These are phyloP conservation scores for Jaminaea rosea DNA, from an alignment of 1,284 basidiomycete species.

Conservation along the genomic window DNA sequence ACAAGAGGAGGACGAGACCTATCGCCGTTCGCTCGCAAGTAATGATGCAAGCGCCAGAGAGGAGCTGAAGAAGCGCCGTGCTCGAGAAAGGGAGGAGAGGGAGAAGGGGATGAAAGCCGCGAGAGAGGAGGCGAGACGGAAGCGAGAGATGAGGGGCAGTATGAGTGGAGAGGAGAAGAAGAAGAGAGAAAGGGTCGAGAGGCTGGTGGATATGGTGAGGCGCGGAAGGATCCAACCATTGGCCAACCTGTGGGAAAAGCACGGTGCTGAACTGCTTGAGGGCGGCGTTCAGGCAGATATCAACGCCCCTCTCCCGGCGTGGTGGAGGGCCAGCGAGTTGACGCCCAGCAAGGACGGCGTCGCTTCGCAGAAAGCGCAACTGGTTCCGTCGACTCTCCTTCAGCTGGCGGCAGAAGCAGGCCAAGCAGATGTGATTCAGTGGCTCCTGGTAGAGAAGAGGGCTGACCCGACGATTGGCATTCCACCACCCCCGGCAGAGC, in stretches of 20 bases:
- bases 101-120: not conserved
- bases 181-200: conserved; percentile 63
- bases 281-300: conserved; percentile 8
- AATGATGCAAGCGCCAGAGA: conserved; percentile 2
- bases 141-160: not conserved
- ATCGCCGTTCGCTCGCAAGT: conserved; percentile 7
- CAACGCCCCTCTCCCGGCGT: conserved; percentile 17
- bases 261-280: conserved; percentile 53
- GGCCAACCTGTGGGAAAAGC: conserved; percentile 70
- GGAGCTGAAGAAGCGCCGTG: conserved; percentile 1
- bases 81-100: conserved; percentile 3
- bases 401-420: conserved; percentile 67
- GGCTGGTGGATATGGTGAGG: conserved; percentile 76
- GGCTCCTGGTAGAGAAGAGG: conserved; percentile 68
- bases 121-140: conserved; percentile 1
- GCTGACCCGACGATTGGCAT: conserved; percentile 73
- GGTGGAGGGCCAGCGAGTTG: conserved; percentile 26
- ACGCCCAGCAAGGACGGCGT: conserved; percentile 5
- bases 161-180: conserved; percentile 10
- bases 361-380: conserved; percentile 4
- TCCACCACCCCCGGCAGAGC: conserved; percentile 1
- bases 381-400: conserved; percentile 57
- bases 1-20: conserved; percentile 50
- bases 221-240: conserved; percentile 76
- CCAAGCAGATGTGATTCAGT: conserved; percentile 67